Evolutionary conservation across 169 alveolate genomes (phyloP).

Genomic region (Cryptosporidium xiaoi): DNA sequence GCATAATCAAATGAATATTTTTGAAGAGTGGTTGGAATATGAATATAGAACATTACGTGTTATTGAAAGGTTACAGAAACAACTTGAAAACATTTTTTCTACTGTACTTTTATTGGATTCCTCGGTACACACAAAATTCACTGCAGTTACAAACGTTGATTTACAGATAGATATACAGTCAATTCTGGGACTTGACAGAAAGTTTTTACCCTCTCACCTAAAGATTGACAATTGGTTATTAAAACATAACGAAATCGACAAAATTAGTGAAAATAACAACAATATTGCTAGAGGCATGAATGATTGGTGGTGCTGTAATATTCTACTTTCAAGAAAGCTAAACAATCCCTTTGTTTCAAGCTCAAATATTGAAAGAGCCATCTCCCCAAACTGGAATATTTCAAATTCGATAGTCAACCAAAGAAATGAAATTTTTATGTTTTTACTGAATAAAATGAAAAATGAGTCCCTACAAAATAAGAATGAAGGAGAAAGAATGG

Average conservation of each 20-base stretch:
- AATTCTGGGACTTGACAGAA: conserved; percentile 26
- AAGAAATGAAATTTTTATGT: conserved; percentile 42
- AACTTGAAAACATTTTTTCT: conserved; percentile 53
- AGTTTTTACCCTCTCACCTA: conserved; percentile 7
- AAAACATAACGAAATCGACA: not conserved
- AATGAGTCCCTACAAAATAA: not conserved
- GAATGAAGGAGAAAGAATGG: not conserved
- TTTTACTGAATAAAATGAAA: conserved; percentile 12
- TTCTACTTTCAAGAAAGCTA: conserved; percentile 38
- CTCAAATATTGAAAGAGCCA: not conserved
- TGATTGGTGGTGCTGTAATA: conserved; percentile 61
- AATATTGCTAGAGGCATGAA: conserved; percentile 35
- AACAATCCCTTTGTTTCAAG: conserved; percentile 27
- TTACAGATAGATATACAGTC: conserved; percentile 21
- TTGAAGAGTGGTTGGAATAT: conserved; percentile 41
- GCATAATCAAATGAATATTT: not conserved
- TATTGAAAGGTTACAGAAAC: conserved; percentile 22
- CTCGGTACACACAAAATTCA: conserved; percentile 35
- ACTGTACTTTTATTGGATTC: conserved; percentile 40
- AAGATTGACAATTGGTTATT: conserved; percentile 41
- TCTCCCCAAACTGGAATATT: conserved; percentile 7
- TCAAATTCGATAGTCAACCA: conserved; percentile 10
- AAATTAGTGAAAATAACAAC: not conserved
- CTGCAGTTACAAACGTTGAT: conserved; percentile 21
- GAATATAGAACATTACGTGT: conserved; percentile 28